Conservation (phyloP, 2,329 filamentous ascomycete species). For the Aspergillus pseudotamarii region DNA sequence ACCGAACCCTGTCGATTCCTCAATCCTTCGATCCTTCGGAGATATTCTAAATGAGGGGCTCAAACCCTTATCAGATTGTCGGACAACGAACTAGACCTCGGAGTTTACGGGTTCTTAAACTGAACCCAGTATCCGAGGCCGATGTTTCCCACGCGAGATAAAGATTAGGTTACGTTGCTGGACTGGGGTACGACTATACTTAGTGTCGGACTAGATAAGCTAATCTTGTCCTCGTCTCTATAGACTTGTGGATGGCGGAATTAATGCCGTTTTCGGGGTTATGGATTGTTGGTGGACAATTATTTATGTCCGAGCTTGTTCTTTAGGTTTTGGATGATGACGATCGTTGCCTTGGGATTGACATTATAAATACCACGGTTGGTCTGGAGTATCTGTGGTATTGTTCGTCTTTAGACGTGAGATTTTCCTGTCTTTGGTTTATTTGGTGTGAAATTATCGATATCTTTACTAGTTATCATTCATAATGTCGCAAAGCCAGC, state of each 20-base stretch:
- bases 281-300: background rate
- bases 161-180: background rate
- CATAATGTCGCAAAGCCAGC: background rate
- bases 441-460: background rate
- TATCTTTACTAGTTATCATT: background rate
- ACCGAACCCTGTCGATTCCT: background rate
- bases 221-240: background rate
- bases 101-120: background rate
- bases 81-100: background rate
- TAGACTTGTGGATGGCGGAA: background rate
- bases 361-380: background rate
- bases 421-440: background rate
- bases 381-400: background rate
- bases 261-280: background rate
- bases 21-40: background rate
- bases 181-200: background rate
- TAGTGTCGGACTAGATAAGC: background rate
- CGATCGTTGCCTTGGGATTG: background rate
- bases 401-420: background rate
- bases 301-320: background rate
- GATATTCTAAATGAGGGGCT: background rate
- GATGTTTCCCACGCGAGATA: background rate
- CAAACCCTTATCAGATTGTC: slow-evolving; percentile 4
- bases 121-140: slow-evolving; percentile 9
- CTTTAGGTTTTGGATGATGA: background rate